Evolutionary conservation across 225 moss, liverwort and hornwort genomes (phyloP).

Genomic region (Polytrichum commune): DNA sequence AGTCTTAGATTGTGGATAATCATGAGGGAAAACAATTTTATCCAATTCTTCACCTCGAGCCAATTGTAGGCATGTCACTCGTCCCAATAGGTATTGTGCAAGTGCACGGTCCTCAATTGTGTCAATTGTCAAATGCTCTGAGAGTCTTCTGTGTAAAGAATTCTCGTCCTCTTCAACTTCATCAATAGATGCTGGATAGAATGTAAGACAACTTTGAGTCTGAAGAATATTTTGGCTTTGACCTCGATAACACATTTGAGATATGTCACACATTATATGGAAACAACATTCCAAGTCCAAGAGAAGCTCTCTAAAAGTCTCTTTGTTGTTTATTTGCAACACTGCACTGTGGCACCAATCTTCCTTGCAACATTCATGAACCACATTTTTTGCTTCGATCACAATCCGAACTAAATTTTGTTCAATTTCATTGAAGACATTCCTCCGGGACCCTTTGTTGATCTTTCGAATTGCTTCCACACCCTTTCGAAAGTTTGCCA

Average conservation of each 20-base stretch:
- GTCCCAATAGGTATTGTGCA: conserved; percentile 6
- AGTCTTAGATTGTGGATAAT: not conserved
- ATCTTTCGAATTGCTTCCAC: not conserved
- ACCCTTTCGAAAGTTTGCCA: not conserved
- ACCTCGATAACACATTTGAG: not conserved
- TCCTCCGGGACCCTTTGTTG: not conserved
- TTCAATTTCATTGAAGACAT: not conserved
- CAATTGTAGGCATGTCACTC: not conserved
- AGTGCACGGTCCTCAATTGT: not conserved
- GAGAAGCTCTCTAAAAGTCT: conserved; percentile 9
- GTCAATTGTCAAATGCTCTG: not conserved
- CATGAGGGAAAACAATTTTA: not conserved
- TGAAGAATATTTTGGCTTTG: not conserved
- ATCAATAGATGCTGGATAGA: conserved; percentile 6
- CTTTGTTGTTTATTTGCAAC: conserved; percentile 2
- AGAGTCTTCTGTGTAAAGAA: not conserved
- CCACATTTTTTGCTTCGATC: not conserved
- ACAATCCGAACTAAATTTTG: not conserved
- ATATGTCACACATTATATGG: not conserved
- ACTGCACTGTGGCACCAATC: not conserved
- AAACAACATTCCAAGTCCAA: conserved; percentile 8
- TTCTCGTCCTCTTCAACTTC: not conserved
- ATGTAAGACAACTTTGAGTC: not conserved
- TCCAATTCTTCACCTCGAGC: not conserved
- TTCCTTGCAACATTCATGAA: conserved; percentile 7